Evolutionary conservation across 129 eudicot genomes (phyloP), one percentile per base, ranked within the genome.

Genomic region (Oenanthe sinensis): DNA sequence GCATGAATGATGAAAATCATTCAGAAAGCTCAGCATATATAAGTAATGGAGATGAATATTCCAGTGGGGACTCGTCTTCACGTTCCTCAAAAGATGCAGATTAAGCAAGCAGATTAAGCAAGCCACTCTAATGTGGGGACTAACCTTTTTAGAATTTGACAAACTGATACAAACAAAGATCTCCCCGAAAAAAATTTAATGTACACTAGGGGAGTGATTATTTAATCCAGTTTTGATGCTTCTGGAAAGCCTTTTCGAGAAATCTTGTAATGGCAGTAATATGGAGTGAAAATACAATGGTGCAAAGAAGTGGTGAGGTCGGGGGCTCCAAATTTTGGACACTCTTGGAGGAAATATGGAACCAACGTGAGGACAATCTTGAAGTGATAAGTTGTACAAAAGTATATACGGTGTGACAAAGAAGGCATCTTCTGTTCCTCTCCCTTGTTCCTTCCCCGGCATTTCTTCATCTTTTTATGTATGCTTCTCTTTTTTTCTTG

Each of bases 61-160:
- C 83, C 68, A 81, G 79, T 63, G 91, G 88, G 75, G 96, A 90
- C 77, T 88, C 91, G 11, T 88, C 87, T 82, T 82, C 92, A 47
- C 90, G 90, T 83, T 89, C 96, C 49, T 83, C 82, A 44, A 89
- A 86, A 87, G 91, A 86, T 76, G 88, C 89, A 58, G 97, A 93
- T 70, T 93, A 92, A 88, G 86, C 84, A 79, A 47, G 83, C 80
- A 58, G 97, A 93, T 70, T 93, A 92, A 88, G 86, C 84, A 79
- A 47, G 83, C 80, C 83, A 79, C 82, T 77, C 73, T 78, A 74
- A 81, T 75, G 85, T 63, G 79, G 84, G 70, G 49, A 73, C 93
- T 89, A 86, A 93, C 89, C 77, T 58, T 78, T 46, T 14, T 46
- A 74, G 43, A 46, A 74, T 45, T 20, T 75, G 68, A 75, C 37